Evolutionary conservation across 352 stramenopile genomes (phyloP).

Genomic region (Aphanomyces astaci): DNA sequence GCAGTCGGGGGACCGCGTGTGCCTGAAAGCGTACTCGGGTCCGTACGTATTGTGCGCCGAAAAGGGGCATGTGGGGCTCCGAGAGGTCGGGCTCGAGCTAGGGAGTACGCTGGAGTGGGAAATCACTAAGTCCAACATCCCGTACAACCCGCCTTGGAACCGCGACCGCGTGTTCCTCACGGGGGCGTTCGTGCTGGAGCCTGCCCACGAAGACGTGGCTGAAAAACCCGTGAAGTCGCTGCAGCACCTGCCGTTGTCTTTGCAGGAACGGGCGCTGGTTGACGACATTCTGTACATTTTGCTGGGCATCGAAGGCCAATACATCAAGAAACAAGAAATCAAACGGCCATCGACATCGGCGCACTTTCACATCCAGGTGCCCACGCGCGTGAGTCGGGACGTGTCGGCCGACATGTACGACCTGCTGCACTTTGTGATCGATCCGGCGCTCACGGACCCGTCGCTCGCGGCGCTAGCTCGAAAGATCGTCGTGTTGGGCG

Average conservation of each 20-base stretch:
- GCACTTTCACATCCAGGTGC: constrained; percentile 25
- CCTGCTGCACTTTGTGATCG: constrained; percentile 49
- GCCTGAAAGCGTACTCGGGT: constrained; percentile 1
- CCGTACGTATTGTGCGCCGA: constrained; percentile 10
- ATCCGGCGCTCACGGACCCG: constrained; percentile 72
- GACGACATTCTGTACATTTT: constrained; percentile 79
- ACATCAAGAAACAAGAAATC: constrained; percentile 32
- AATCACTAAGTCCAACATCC: constrained; percentile 80
- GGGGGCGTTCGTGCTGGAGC: constrained; percentile 42
- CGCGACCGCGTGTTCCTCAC: constrained; percentile 73
- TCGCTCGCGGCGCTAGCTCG: constrained; percentile 62
- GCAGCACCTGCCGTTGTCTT: constrained; percentile 59
- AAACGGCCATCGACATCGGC: constrained; percentile 31
- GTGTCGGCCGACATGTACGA: constrained; percentile 8
- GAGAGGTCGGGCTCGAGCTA: constrained; percentile 33
- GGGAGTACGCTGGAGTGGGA: constrained; percentile 37
- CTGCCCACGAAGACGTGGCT: constrained; percentile 31
- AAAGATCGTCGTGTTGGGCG: constrained; percentile 57
- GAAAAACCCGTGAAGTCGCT: constrained; percentile 56
- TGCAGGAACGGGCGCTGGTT: constrained; percentile 75
- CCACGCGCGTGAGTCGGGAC: neutral
- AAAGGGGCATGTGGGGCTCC: neutral
- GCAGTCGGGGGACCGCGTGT: constrained; percentile 18
- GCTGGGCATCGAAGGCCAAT: constrained; percentile 72
- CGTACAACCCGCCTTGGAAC: constrained; percentile 81